phyloP scores from a whole-genome alignment of 2,329 filamentous ascomycete genomes.

The Spiromastix sp. region DNA sequence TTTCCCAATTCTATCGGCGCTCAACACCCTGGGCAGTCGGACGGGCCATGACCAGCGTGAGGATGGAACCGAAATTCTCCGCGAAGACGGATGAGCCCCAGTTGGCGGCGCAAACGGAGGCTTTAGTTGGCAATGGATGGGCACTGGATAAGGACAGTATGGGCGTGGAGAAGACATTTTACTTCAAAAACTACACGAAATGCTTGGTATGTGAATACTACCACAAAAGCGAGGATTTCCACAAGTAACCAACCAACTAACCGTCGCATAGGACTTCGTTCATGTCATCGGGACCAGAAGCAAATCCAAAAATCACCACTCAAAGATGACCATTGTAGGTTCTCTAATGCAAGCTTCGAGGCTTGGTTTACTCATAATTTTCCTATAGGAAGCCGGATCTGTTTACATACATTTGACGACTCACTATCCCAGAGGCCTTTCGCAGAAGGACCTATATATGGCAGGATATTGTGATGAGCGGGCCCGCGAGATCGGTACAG shows the following conservation, averaged over 20 bases:
- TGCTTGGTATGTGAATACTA: not conserved
- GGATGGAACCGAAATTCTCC: slow-evolving; percentile 3
- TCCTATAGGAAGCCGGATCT: slow-evolving; percentile 11
- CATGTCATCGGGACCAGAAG: slow-evolving; percentile 4
- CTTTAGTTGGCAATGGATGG: slow-evolving; percentile 1
- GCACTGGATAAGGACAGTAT: not conserved
- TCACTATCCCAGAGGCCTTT: slow-evolving; percentile 14
- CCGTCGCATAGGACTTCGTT: slow-evolving; percentile 1
- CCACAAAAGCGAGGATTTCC: no score
- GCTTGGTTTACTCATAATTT: no score
- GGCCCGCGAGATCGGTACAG: slow-evolving; percentile 12
- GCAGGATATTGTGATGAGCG: slow-evolving; percentile 15
- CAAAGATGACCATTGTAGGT: slow-evolving; percentile 30
- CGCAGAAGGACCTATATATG: slow-evolving; percentile 14
- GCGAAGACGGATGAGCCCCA: not conserved
- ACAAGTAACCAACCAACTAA: no score
- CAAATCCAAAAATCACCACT: slow-evolving; percentile 28
- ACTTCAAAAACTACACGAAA: slow-evolving; percentile 8
- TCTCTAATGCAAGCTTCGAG: not conserved
- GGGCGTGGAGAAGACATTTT: slow-evolving; percentile 5
- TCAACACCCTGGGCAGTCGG: no score
- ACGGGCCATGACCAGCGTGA: no score
- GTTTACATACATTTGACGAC: slow-evolving; percentile 15
- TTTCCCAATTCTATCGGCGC: no score
- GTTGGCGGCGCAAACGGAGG: not conserved